These are phyloP conservation scores for Eucalyptus sideroxylon DNA, from an alignment of 345 rosid genomes.

Conservation along the genomic window DNA sequence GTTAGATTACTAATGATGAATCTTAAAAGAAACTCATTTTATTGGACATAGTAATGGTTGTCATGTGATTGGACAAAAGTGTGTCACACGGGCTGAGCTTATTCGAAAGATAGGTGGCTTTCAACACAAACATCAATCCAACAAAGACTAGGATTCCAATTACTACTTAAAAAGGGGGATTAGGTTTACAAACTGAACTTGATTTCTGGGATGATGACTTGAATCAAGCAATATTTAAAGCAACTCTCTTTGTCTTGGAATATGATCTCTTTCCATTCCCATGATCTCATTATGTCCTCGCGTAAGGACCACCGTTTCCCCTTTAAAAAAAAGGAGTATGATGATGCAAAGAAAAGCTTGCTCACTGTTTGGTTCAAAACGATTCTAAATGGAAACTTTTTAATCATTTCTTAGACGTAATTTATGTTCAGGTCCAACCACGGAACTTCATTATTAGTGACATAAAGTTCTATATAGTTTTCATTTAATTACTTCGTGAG, in stretches of 20 bases:
- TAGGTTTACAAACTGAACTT: constrained; percentile 15
- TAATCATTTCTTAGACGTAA: neutral
- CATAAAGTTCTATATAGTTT: neutral
- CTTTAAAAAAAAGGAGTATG: neutral
- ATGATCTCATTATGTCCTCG: neutral
- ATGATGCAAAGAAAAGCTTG: neutral
- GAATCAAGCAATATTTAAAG: neutral
- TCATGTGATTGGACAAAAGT: neutral
- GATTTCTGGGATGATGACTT: constrained; percentile 35
- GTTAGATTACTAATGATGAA: neutral
- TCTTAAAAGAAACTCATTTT: neutral
- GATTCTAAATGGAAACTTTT: neutral
- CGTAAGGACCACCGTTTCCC: neutral
- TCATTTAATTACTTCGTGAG: neutral
- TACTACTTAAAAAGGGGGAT: constrained; percentile 1
- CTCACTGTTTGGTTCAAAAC: neutral
- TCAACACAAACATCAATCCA: neutral
- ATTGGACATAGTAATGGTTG: neutral
- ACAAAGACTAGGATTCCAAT: constrained; percentile 5
- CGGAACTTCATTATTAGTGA: neutral
- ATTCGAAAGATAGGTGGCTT: neutral
- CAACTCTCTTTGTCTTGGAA: constrained; percentile 2
- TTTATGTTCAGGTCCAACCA: neutral
- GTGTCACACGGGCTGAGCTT: neutral
- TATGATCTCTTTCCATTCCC: neutral